phyloP scores from a whole-genome alignment of 805 yeast genomes.

The Kuraishia borneana region DNA sequence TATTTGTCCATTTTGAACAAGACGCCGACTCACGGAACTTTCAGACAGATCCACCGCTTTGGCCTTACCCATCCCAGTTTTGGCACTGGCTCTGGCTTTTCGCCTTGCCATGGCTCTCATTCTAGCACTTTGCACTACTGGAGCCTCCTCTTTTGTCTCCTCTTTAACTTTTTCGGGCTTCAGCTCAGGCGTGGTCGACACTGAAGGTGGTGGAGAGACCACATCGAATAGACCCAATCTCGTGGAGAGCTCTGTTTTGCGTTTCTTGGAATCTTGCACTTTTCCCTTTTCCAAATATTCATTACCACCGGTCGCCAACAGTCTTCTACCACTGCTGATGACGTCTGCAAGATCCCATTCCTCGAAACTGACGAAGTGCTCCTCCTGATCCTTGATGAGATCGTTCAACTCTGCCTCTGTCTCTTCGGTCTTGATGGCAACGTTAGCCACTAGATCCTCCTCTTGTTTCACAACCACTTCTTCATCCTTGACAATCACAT shows the following conservation, averaged over 20 bases:
- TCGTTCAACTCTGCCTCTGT: conserved; percentile 16
- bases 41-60: conserved; percentile 59
- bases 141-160: conserved; percentile 1
- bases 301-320: conserved; percentile 54
- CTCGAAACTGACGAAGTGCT: conserved; percentile 33
- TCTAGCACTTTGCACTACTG: conserved; percentile 46
- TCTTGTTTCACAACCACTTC: conserved; percentile 11
- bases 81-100: conserved; percentile 66
- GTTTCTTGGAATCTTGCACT: conserved; percentile 9
- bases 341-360: conserved; percentile 39
- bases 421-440: conserved; percentile 8
- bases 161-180: conserved; percentile 9
- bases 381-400: conserved; percentile 31
- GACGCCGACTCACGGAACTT: conserved; percentile 50
- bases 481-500: conserved; percentile 9
- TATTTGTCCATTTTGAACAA: conserved; percentile 29
- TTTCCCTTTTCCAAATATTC: conserved; percentile 14
- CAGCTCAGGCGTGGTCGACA: conserved; percentile 4
- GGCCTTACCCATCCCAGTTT: conserved; percentile 29
- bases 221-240: conserved; percentile 13
- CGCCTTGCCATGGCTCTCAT: conserved; percentile 92
- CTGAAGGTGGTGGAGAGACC: not conserved
- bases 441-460: conserved; percentile 12
- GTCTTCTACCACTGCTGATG: conserved; percentile 36
- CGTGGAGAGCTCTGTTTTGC: conserved; percentile 16